Evolutionary conservation across 2,329 filamentous ascomycete species (phyloP).

Genomic region (Epichloe gansuensis): DNA sequence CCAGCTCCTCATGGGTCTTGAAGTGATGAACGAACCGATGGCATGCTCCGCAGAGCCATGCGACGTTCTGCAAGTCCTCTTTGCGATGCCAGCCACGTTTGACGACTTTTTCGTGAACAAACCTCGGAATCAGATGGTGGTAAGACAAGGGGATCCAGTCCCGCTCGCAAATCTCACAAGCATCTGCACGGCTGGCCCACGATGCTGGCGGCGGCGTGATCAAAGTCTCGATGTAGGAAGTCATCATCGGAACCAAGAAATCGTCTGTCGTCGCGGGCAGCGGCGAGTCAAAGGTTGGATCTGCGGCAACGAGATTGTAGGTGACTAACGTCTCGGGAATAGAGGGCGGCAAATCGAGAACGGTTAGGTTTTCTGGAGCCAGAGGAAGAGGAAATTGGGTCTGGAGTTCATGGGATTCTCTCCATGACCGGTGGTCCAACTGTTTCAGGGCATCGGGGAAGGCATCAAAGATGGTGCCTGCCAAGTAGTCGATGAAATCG

Average conservation of each 20-base stretch:
- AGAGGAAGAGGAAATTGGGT: conserved; percentile 46
- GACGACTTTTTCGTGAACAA: conserved; percentile 62
- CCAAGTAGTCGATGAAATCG: conserved; percentile 74
- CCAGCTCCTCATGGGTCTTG: conserved; percentile 65
- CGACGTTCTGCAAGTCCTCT: conserved; percentile 66
- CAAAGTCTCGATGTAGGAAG: conserved; percentile 45
- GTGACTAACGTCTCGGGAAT: conserved; percentile 55
- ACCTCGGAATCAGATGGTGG: conserved; percentile 74
- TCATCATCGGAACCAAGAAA: conserved; percentile 53
- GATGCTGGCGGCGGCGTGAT: conserved; percentile 54
- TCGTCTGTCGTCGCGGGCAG: conserved; percentile 29
- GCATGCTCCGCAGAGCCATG: conserved; percentile 77
- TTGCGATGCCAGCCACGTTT: conserved; percentile 70
- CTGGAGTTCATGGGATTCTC: conserved; percentile 30
- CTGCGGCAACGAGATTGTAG: conserved; percentile 48
- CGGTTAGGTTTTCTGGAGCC: conserved; percentile 37
- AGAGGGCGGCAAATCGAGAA: conserved; percentile 38
- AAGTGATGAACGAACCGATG: conserved; percentile 73
- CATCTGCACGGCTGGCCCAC: conserved; percentile 38
- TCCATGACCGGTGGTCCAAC: conserved; percentile 46
- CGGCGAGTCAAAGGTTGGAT: conserved; percentile 19
- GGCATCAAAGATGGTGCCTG: conserved; percentile 52
- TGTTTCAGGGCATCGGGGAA: conserved; percentile 50
- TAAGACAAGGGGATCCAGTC: conserved; percentile 69
- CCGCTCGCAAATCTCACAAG: conserved; percentile 67